Conservation (phyloP, 495 filamentous ascomycete genomes). For the Astrothelium macrocarpum region DNA sequence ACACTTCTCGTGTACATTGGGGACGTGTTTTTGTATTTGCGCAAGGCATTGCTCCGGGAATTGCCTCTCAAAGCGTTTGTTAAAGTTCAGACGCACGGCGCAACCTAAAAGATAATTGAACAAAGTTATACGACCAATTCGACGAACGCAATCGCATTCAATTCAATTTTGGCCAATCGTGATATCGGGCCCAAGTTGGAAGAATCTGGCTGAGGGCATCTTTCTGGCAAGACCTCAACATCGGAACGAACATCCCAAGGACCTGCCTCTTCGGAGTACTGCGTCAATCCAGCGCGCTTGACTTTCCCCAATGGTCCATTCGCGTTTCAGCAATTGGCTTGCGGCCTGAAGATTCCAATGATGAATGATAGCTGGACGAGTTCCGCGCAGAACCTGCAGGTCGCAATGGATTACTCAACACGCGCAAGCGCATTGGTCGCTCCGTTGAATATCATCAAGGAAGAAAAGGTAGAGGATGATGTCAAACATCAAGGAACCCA, state of each 20-base stretch:
- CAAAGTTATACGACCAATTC: not conserved
- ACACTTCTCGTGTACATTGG: not conserved
- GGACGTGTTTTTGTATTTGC: not conserved
- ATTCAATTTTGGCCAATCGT: not conserved
- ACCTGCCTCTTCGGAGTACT: no score
- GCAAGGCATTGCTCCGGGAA: not conserved
- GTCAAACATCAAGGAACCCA: not conserved
- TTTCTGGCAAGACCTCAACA: not conserved
- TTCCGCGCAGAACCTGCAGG: not conserved
- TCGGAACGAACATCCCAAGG: not conserved
- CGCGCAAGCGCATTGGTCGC: constrained; percentile 24
- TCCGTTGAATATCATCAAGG: constrained; percentile 23
- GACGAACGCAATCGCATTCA: not conserved
- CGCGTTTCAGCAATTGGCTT: not conserved
- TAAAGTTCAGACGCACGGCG: not conserved
- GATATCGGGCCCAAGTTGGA: not conserved
- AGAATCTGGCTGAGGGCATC: not conserved
- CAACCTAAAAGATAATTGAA: no score
- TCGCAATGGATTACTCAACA: not conserved
- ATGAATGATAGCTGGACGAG: not conserved
- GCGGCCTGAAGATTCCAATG: not conserved
- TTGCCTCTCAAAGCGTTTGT: not conserved
- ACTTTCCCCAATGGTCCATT: constrained; percentile 3
- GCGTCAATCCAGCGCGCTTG: no score
- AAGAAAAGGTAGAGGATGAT: not conserved